phyloP scores from a whole-genome alignment of 2,329 filamentous ascomycete genomes.

The Ceratocystis cubensis region DNA sequence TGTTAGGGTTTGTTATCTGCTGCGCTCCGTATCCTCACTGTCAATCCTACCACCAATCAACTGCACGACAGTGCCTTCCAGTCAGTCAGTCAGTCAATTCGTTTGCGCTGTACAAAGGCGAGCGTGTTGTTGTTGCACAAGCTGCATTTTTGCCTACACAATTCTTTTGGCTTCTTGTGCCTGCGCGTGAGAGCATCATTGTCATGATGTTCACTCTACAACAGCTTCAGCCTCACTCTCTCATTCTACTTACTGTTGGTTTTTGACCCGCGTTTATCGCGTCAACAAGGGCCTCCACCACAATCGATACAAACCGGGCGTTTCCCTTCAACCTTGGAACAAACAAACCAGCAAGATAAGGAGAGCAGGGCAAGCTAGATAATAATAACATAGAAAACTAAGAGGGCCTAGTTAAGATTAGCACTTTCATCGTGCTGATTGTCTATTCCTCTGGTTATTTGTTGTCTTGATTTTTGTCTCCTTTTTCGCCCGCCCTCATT shows the following conservation, averaged over 20 bases:
- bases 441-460: background rate
- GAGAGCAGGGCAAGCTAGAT: background rate
- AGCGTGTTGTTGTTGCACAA: background rate
- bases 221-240: background rate
- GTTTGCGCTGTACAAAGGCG: no score
- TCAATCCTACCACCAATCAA: no score
- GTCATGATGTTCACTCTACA: background rate
- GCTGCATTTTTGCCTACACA: background rate
- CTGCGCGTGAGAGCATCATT: background rate
- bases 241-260: background rate
- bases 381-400: background rate
- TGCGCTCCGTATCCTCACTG: no score
- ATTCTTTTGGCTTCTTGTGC: background rate
- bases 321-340: background rate
- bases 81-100: no score
- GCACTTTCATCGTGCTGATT: background rate
- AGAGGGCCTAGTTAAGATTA: constrained; percentile 1
- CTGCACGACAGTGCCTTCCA: no score
- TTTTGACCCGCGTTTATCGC: background rate
- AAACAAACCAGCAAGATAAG: background rate
- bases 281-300: background rate
- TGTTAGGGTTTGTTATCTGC: no score
- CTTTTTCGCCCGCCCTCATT: constrained; percentile 4
- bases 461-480: constrained; percentile 3
- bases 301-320: background rate